These are phyloP conservation scores for Fomitopsis pinicola DNA, from an alignment of 1,284 basidiomycete species.

Conservation along the genomic window DNA sequence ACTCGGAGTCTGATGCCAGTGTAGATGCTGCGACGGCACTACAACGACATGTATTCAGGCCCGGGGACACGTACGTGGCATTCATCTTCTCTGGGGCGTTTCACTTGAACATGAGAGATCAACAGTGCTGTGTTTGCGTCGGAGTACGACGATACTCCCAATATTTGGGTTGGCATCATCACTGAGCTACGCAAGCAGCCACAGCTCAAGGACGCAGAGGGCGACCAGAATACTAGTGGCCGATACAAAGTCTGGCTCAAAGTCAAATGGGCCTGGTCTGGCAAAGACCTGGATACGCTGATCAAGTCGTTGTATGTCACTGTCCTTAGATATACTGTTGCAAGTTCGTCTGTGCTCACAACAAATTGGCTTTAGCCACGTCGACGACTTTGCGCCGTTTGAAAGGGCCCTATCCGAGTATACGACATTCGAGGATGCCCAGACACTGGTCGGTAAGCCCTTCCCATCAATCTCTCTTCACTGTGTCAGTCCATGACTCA, in stretches of 20 bases:
- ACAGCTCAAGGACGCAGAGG: neutral
- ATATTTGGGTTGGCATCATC: neutral
- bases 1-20: too few relatives aligned
- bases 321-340: too few relatives aligned
- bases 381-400: neutral
- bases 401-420: neutral
- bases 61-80: neutral
- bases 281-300: neutral
- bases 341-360: neutral
- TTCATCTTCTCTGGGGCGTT: too few relatives aligned
- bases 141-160: neutral
- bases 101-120: neutral
- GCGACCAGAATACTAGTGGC: neutral
- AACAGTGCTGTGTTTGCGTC: neutral
- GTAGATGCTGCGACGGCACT: too few relatives aligned
- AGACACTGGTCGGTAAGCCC: neutral
- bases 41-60: neutral
- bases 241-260: neutral
- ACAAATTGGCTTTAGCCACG: neutral
- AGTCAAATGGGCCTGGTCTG: slow-evolving; percentile 1
- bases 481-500: too few relatives aligned
- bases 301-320: slow-evolving; percentile 3
- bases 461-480: neutral
- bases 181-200: neutral
- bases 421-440: neutral